These are phyloP conservation scores for Saccharata proteae DNA, from an alignment of 2,329 filamentous ascomycete genomes.

Conservation along the genomic window DNA sequence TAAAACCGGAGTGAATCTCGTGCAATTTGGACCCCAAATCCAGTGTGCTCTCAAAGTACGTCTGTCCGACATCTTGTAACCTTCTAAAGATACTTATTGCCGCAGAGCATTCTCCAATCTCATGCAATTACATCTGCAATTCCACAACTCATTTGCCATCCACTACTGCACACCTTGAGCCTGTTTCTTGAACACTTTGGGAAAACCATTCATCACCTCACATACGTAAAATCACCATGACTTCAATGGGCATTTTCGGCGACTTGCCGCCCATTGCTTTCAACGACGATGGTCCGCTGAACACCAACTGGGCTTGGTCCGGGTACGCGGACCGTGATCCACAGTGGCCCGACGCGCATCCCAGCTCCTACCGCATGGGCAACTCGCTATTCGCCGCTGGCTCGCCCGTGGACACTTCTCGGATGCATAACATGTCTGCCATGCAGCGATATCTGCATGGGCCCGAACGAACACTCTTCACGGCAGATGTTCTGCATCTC, in stretches of 20 bases:
- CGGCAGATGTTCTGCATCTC: slow-evolving; percentile 17
- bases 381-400: slow-evolving; percentile 13
- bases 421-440: slow-evolving; percentile 13
- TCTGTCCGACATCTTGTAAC: too few species aligned
- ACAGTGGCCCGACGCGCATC: slow-evolving; percentile 6
- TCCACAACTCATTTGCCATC: not conserved
- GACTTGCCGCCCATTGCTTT: slow-evolving; percentile 17
- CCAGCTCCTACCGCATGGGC: slow-evolving; percentile 10
- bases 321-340: slow-evolving; percentile 6
- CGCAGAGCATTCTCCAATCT: too few species aligned
- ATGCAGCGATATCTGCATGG: slow-evolving; percentile 23
- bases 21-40: too few species aligned
- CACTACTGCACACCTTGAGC: not conserved
- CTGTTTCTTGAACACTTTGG: not conserved
- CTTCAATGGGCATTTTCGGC: slow-evolving; percentile 6
- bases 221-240: slow-evolving; percentile 6
- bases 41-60: too few species aligned
- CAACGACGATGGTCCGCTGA: slow-evolving; percentile 9
- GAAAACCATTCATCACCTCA: not conserved
- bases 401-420: slow-evolving; percentile 12
- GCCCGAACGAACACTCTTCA: slow-evolving; percentile 17
- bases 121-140: too few species aligned
- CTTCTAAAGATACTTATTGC: too few species aligned
- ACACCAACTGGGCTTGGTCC: slow-evolving; percentile 8
- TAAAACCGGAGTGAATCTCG: too few species aligned